Base-by-base conservation (phyloP, 2,329 filamentous ascomycete genomes). In the Leptographium wingfieldii region DNA sequence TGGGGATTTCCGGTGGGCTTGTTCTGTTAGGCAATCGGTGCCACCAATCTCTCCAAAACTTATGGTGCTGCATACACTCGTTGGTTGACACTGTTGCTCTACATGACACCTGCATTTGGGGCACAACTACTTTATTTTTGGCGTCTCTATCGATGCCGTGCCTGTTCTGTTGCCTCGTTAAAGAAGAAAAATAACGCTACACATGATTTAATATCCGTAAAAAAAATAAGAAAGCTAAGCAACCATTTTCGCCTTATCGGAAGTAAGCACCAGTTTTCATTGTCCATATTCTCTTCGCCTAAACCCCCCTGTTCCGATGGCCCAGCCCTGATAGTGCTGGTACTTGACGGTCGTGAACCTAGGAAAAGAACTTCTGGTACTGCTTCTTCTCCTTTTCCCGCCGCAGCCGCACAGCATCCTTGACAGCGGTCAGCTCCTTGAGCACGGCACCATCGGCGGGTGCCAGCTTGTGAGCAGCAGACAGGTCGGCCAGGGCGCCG, bases 371-470 rank as follows among this genome's bases (percentile, higher is more conserved):
- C 77, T 95, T 97, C 77, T 87, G 88, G 72, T 92, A 95, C 6
- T 86, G 87, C 67, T 88, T 90, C 82, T 92, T 95, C 78, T 96
- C 90, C 82, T 92, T 95, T 71, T 88, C 87, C 63, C 84, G 80
- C 63, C 87, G 81, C 61, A 86, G 88, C 12, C 83, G 80, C 31
- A 87, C 81, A 67, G 80, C 83, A 76, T 86, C 86, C 82, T 92
- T 95, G 58, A 94, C 84, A n/a, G 79, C 74, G 22, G 81, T 80
- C 59, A 95, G 79, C 75, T 96, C 91, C 67, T 83, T 87, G 62
- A 77, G 73, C 65, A 97, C 83, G 55, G 83, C 88, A 0, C 80
- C 82, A 72, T 97, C 92, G 22, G 77, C 79, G 1, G 92, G 92
- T 1, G 80, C 84, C 58, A 96, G 77, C 68, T 81, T 82, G 73